These are phyloP conservation scores for Paramyrothecium sp. DNA, from an alignment of 2,329 filamentous ascomycete genomes.

Conservation along the genomic window DNA sequence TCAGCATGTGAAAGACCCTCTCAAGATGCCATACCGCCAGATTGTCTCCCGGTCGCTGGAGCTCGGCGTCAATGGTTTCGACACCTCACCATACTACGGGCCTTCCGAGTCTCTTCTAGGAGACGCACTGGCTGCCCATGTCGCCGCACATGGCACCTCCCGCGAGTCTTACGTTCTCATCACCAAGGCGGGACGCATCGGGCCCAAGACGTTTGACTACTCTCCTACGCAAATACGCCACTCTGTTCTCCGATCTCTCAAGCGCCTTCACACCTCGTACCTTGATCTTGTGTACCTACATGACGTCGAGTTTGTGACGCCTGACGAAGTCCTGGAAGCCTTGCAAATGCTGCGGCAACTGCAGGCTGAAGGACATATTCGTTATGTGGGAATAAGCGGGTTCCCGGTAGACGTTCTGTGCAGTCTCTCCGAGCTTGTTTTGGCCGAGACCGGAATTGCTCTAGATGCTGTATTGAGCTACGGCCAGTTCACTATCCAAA, in stretches of 20 bases:
- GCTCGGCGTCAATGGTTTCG: background rate
- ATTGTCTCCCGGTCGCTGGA: background rate
- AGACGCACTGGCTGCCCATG: conserved; percentile 1
- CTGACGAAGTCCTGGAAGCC: background rate
- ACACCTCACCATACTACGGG: conserved; percentile 5
- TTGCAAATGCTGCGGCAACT: background rate
- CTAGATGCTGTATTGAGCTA: conserved; percentile 1
- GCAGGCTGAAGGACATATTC: background rate
- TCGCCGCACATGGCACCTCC: background rate
- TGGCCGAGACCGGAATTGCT: background rate
- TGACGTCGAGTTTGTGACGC: conserved; percentile 3
- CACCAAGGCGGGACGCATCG: conserved; percentile 5
- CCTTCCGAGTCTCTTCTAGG: conserved; percentile 3
- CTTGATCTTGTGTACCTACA: conserved; percentile 5
- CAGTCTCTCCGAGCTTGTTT: background rate
- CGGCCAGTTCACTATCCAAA: background rate
- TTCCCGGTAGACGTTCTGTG: background rate
- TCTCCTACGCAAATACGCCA: background rate
- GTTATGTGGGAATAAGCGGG: conserved; percentile 1
- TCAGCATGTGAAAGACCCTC: conserved; percentile 2
- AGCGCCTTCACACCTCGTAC: conserved; percentile 2
- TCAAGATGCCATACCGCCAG: conserved; percentile 1
- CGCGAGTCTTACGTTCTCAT: conserved; percentile 4
- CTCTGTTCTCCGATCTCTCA: conserved; percentile 2
- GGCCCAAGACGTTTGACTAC: conserved; percentile 4